Base-by-base conservation (phyloP, 768 basidiomycete species). In the Lactarius pseudohatsudake region DNA sequence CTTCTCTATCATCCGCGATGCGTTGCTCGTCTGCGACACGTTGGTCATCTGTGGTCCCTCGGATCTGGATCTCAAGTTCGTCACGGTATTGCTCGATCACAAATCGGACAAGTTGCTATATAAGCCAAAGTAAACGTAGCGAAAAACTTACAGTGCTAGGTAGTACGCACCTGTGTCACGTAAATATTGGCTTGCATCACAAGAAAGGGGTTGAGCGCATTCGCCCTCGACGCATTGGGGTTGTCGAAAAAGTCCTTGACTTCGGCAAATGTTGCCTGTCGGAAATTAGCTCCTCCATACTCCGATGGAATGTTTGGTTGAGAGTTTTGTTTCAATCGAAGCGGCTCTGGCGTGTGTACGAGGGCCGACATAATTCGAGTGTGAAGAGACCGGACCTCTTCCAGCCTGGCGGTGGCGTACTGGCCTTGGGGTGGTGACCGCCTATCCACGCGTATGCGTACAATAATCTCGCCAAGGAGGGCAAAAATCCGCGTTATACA, bases 101-200 rank as follows among this genome's bases (percentile, higher is more conserved):
- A 71, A 93, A 94, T 64, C 94, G 91, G 64, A 92, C 92, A 58
- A 94, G 84, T 93, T 96, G 94, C 92, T 96, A 70, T 50, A 22
- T 55, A 36, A 65, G 61, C 20, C 38, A 47, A 67, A 59, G 56
- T 61, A 45, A 62, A 54, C 38, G 56, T 38, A 15, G 20, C 36
- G 43, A 41, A 62, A 63, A 59, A 15, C 22, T 11, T 28, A 40
- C 41, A 41, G 53, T 56, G 36, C 28, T 50, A 55, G 32, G 50
- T 20, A 69, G n/a, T 59, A 62, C 82, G 66, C 69, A 90, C 93
- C 84, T 95, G 94, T 13, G 94, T 96, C 71, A 96, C 94, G 72
- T 90, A 96, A 50, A 96, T 80, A 73, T 96, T 96, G 41, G 90
- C 91, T 76, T 95, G 94, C 85, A 94, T 91, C 38, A 96, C 93